Evolutionary conservation across 805 yeast genomes (phyloP).

Genomic region (Kodamaea hsintzibuensis): DNA sequence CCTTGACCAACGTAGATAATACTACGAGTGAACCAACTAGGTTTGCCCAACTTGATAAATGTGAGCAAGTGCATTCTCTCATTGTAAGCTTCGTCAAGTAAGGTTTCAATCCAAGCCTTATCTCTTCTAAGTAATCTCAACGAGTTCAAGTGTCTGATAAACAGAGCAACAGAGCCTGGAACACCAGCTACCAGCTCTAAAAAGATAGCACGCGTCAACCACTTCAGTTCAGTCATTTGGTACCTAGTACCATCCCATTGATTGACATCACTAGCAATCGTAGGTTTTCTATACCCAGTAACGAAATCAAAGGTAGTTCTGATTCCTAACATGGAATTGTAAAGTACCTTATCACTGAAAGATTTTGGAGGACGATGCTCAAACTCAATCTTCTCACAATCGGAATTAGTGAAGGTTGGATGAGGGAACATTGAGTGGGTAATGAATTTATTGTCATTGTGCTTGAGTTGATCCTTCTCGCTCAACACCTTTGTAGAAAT

Average conservation of each 20-base stretch:
- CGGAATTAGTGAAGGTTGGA: conserved; percentile 30
- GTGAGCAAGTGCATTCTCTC: conserved; percentile 77
- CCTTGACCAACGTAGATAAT: conserved; percentile 68
- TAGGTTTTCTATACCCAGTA: conserved; percentile 67
- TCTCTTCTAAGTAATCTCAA: conserved; percentile 62
- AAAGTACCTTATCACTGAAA: conserved; percentile 54
- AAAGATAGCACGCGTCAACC: conserved; percentile 64
- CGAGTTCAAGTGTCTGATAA: conserved; percentile 66
- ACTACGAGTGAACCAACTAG: conserved; percentile 55
- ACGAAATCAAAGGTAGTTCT: conserved; percentile 57
- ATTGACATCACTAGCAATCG: conserved; percentile 23
- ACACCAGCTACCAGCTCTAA: conserved; percentile 76
- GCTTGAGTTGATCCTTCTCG: conserved; percentile 21
- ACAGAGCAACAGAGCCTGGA: conserved; percentile 79
- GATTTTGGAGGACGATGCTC: conserved; percentile 54
- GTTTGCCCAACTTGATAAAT: conserved; percentile 63
- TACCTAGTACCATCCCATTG: conserved; percentile 42
- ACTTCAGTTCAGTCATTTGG: conserved; percentile 60
- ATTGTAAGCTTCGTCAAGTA: conserved; percentile 74
- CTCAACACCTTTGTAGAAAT: conserved; percentile 28
- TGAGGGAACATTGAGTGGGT: conserved; percentile 44
- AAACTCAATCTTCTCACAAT: conserved; percentile 39
- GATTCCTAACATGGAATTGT: conserved; percentile 42
- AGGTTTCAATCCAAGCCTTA: conserved; percentile 73
- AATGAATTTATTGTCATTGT: conserved; percentile 35